These are phyloP conservation scores for Diaporthe caulivora DNA, from an alignment of 2,329 filamentous ascomycete genomes.

Conservation along the genomic window DNA sequence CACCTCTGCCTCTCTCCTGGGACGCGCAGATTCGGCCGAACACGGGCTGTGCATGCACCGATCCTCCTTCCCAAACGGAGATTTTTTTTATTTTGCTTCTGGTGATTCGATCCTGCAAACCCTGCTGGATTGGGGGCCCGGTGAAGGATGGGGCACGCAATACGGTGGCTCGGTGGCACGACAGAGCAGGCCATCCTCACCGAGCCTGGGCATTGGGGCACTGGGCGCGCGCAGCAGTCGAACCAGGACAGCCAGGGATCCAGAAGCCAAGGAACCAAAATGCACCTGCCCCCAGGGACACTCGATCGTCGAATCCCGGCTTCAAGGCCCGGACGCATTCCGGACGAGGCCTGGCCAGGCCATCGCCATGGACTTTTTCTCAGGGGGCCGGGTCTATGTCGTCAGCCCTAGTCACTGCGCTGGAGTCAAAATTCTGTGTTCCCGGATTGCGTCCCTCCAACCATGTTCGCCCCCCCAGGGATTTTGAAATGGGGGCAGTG, in stretches of 20 bases:
- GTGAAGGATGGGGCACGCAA: constrained; percentile 3
- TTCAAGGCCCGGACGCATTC: constrained; percentile 9
- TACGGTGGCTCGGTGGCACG: constrained; percentile 9
- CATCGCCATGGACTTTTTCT: constrained; percentile 17
- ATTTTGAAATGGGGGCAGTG: constrained; percentile 3
- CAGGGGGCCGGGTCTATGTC: constrained; percentile 13
- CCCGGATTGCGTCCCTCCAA: constrained; percentile 13
- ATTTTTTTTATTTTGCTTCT: background rate
- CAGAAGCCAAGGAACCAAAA: background rate
- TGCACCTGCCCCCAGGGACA: background rate
- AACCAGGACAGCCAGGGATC: background rate
- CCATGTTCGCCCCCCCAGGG: constrained; percentile 13
- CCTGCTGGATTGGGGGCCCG: constrained; percentile 12
- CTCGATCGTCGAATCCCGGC: background rate
- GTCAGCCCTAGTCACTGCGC: constrained; percentile 17
- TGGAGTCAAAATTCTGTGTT: constrained; percentile 8
- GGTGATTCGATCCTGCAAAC: constrained; percentile 6
- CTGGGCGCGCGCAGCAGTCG: background rate
- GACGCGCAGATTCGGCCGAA: constrained; percentile 13
- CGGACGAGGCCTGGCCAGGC: constrained; percentile 5
- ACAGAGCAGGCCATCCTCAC: constrained; percentile 11
- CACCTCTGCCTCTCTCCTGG: constrained; percentile 18
- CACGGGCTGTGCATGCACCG: constrained; percentile 18
- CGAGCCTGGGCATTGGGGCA: background rate
- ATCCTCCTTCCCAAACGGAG: constrained; percentile 19